Base-by-base conservation (phyloP, 2,329 filamentous ascomycete species). In the Ceratocystis albifundus region DNA sequence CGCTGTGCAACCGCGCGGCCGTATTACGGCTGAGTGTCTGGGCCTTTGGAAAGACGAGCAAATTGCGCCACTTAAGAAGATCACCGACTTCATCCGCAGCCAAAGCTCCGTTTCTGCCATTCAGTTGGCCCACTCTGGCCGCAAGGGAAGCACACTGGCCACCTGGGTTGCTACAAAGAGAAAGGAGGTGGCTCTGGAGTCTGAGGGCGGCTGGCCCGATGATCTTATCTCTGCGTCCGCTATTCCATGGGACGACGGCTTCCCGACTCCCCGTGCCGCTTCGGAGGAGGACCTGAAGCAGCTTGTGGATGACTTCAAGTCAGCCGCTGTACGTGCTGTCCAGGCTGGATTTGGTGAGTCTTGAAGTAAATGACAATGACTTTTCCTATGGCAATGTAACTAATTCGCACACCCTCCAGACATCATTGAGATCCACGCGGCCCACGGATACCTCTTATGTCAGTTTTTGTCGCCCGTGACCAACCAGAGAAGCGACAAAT, bases 1-100 rank as follows among this genome's bases (percentile, higher is more conserved):
- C 0, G 80, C 85, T 41, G 88, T 96, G 0, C 79, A 83, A 8
- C 76, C 89, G 4, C 85, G 92, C 70, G 91, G 91, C 32, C 84
- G 92, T 66, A 96, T 96, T 77, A 88, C 88, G 0, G 90, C 90
- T 0, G 80, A 92, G 74, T 89, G 93, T 73, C 77, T 79, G 12
- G 90, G 92, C 0, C 77, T 96, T 6, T 96, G 91, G 92, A 80
- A 88, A 69, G 92, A 96, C 74, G 84, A 82, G 44, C 92, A 96
- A 74, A 87, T 92, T 68, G 86, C 82, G 69, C 85, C 86, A 0
- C 77, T 95, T 67, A 82, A 81, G 72, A 82, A 83, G 68, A 82
- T 93, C 59, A 83, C 86, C 45, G 88, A 95, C 69, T 95, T 91
- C 69, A 84, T 88, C 1, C 90, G 95, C 77, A 84, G 82, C 30